These are phyloP conservation scores for Przewalskia tangutica DNA, from an alignment of 257 asterid genomes.

Conservation along the genomic window DNA sequence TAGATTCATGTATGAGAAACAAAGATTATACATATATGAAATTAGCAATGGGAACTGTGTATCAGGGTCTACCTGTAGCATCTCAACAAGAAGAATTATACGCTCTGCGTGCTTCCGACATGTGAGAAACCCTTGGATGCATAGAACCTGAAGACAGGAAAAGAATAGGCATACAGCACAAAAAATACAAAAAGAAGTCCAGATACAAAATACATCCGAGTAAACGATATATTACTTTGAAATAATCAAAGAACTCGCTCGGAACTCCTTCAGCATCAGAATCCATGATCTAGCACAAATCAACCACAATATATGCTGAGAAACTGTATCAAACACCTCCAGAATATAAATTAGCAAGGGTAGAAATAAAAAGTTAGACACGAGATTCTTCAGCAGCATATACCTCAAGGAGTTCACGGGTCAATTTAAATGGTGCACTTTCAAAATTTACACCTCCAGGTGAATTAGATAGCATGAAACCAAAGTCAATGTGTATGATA, in stretches of 20 bases:
- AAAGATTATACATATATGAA: not conserved
- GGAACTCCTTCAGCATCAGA: slow-evolving; percentile 99
- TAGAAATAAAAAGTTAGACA: not conserved
- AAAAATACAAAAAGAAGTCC: not conserved
- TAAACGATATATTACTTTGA: slow-evolving; percentile 40
- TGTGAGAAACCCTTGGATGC: slow-evolving; percentile 94
- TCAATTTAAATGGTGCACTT: slow-evolving; percentile 95
- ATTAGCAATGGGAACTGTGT: not conserved
- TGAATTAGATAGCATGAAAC: slow-evolving; percentile 99
- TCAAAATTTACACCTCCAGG: slow-evolving; percentile 99
- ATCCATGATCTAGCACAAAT: slow-evolving; percentile 78
- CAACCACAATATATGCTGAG: slow-evolving; percentile 8
- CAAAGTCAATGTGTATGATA: slow-evolving; percentile 96
- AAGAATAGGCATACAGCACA: not conserved
- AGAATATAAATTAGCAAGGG: not conserved
- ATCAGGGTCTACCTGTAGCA: slow-evolving; percentile 59
- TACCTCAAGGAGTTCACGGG: slow-evolving; percentile 99
- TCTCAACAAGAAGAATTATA: slow-evolving; percentile 93
- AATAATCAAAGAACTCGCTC: slow-evolving; percentile 97
- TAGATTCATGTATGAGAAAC: not conserved
- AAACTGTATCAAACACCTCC: slow-evolving; percentile 5
- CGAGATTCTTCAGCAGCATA: not conserved
- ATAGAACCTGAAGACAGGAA: slow-evolving; percentile 37
- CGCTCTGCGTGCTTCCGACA: slow-evolving; percentile 98
- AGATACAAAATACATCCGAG: not conserved